Percentiles rank a stretch among this genome's conserved stretches.
Evolutionary conservation across 192 early-diverging fungal species (phyloP).

Genomic region (Gaertneriomyces sp.): DNA sequence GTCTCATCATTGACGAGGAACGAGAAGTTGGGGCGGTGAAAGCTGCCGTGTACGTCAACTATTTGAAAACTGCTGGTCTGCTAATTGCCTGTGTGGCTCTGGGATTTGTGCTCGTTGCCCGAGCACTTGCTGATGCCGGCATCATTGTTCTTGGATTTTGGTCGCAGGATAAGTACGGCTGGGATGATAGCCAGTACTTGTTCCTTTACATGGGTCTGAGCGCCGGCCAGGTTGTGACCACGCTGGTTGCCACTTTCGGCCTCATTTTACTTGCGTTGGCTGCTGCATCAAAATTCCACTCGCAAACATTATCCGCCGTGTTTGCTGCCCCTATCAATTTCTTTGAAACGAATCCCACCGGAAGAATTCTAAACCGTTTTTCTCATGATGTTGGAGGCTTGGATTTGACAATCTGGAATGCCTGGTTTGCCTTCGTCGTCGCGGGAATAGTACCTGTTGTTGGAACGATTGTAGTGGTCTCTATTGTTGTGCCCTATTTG

Average conservation of each 20-base stretch:
- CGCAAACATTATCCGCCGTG: constrained; percentile 36
- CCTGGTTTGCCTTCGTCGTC: constrained; percentile 6
- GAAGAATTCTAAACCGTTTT: constrained; percentile 67
- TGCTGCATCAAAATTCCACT: constrained; percentile 35
- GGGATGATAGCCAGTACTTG: constrained; percentile 2
- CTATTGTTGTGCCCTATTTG: constrained; percentile 34
- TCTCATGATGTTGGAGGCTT: constrained; percentile 39
- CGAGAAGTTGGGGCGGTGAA: constrained; percentile 42
- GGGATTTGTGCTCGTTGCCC: neutral
- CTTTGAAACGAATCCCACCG: constrained; percentile 60
- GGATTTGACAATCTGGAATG: constrained; percentile 52
- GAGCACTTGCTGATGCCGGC: neutral
- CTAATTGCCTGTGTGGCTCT: constrained; percentile 1
- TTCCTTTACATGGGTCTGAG: neutral
- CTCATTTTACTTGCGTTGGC: neutral
- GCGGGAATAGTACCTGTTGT: constrained; percentile 10
- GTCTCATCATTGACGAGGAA: constrained; percentile 43
- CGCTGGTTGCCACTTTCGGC: constrained; percentile 6
- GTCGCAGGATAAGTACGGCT: constrained; percentile 4
- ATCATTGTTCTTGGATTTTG: constrained; percentile 1
- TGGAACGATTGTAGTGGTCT: constrained; percentile 6
- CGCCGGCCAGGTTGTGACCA: neutral
- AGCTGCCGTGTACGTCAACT: constrained; percentile 32
- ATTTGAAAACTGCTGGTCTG: constrained; percentile 43
- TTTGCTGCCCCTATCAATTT: constrained; percentile 56